A percentile compares a stretch with the other conserved stretches of the same genome.
Conservation (phyloP, 192 early-diverging fungal species). For the Backusella parvicylindrica region DNA sequence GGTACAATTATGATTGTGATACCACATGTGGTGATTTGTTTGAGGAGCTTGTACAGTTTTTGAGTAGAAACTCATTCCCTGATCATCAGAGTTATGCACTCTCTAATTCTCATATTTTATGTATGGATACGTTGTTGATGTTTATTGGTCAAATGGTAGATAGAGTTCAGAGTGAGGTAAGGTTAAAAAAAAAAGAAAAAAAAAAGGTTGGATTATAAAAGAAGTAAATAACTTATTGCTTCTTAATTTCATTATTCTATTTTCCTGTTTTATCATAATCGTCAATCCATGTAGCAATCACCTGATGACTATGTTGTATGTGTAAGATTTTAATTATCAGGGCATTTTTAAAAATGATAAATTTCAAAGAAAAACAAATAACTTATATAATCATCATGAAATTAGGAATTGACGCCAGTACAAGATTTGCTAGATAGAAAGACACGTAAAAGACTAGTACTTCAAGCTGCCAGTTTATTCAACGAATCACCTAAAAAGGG, state of each 20-base stretch:
- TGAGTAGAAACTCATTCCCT: conserved; percentile 76
- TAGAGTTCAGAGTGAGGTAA: conserved; percentile 44
- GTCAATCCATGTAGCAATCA: neutral
- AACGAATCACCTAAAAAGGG: conserved; percentile 87
- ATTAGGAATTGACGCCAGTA: conserved; percentile 14
- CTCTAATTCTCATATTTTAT: conserved; percentile 63
- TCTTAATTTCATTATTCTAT: neutral
- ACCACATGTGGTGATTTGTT: conserved; percentile 79
- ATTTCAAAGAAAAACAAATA: neutral
- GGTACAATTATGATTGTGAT: conserved; percentile 94
- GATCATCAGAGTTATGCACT: conserved; percentile 64
- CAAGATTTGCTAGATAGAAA: conserved; percentile 45
- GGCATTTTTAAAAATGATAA: neutral
- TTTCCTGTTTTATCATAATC: too few relatives aligned
- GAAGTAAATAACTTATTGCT: neutral
- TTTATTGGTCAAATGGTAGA: conserved; percentile 71
- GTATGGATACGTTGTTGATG: conserved; percentile 69
- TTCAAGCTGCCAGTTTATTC: conserved; percentile 77
- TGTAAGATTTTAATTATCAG: conserved; percentile 6
- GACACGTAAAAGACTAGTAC: conserved; percentile 74
- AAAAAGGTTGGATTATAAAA: too few relatives aligned
- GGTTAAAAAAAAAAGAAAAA: neutral
- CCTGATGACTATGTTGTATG: conserved; percentile 24
- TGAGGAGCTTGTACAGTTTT: conserved; percentile 78
- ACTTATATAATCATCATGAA: neutral